Evolutionary conservation across 805 yeast genomes (phyloP), one percentile per base, ranked within the genome.

Genomic region (Kluyveromyces aestuarii): DNA sequence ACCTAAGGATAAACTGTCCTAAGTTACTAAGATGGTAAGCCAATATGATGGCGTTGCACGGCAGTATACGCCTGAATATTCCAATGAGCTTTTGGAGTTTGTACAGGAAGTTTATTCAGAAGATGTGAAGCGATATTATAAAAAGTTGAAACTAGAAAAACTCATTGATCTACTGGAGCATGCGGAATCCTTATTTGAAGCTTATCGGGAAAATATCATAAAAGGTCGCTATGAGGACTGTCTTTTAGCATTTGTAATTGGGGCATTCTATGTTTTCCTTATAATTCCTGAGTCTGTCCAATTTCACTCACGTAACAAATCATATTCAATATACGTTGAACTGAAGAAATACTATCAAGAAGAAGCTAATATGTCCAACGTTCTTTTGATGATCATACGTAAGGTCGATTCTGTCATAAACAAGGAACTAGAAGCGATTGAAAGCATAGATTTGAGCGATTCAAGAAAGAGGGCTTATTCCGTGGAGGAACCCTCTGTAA

Each of bases 201-300:
- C 60, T 14, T 70, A 68, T 51, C 52, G 54, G 13, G 47, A 52
- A 11, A 52, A 53, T 13, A 50, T 64, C 27, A 40, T 47, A 1
- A 35, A 48, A 1, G 58, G 55, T 1, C 48, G 54, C 8, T 51
- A 54, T 38, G 57, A 60, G 16, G 63, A 63, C 49, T 63, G 67
- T 11, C 52, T 71, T 38, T 58, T 58, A 36, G 62, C 64, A 18
- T 70, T 59, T 48, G 65, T 70, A 8, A 59, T 69, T 8, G 74
- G 74, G 1, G 59, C 69, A 41, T 66, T 64, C 50, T 67, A 68
- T 47, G 48, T 71, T 2, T 69, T 60, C 52, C 54, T 68, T 25
- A 63, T 70, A 9, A 65, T 71, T 13, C 75, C 75, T 11, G 62
- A 54, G 37, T 69, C 72, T 5, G 66, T 66, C 30, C 73, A 71